Conservation (phyloP, 116 monocot genomes). For the Iris pallida region DNA sequence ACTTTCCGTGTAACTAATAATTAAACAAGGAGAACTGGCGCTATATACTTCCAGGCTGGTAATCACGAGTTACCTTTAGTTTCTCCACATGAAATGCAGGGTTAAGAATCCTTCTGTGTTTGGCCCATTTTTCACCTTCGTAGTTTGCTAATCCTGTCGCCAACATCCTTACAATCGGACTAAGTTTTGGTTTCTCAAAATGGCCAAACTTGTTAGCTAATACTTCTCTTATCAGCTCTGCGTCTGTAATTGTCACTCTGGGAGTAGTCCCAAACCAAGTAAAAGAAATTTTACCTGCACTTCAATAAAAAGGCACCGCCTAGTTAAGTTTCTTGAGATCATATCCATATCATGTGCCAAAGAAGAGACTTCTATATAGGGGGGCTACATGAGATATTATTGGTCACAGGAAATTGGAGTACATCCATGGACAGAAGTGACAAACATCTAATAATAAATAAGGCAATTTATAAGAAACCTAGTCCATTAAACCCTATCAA, state of each 20-base stretch:
- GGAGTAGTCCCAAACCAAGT: conserved; percentile 48
- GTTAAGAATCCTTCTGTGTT: conserved; percentile 35
- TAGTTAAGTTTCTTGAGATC: too few species aligned
- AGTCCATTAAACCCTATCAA: too few species aligned
- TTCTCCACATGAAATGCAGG: conserved; percentile 50
- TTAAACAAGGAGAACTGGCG: background rate
- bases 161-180: background rate
- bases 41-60: background rate
- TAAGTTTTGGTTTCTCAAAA: conserved; percentile 19
- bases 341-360: too few species aligned
- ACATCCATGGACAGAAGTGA: too few species aligned
- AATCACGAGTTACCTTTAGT: conserved; percentile 28
- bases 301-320: background rate
- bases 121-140: conserved; percentile 46
- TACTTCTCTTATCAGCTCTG: conserved; percentile 38
- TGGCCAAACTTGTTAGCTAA: conserved; percentile 52
- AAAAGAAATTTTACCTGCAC: conserved; percentile 22
- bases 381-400: too few species aligned
- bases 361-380: too few species aligned
- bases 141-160: conserved; percentile 12
- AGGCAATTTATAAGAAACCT: too few species aligned
- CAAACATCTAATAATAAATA: too few species aligned
- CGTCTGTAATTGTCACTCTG: conserved; percentile 38
- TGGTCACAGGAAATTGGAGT: too few species aligned
- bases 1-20: background rate